These are phyloP conservation scores for Colletotrichum filicis DNA, from an alignment of 2,329 filamentous ascomycete genomes.

Conservation along the genomic window DNA sequence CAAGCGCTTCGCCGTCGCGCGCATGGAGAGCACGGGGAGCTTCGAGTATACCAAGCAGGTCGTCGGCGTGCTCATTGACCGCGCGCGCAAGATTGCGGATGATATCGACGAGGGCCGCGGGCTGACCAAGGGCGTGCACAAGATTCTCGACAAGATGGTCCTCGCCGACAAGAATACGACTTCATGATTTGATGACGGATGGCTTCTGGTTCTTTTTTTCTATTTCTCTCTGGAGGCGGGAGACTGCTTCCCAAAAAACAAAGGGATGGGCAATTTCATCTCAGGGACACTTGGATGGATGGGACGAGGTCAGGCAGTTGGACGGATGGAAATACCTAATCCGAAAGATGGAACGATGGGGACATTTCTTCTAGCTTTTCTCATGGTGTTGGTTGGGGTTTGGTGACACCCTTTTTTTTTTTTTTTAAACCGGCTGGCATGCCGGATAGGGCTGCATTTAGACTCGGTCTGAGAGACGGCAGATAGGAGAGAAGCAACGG, in stretches of 20 bases:
- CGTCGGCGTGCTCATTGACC: slow-evolving; percentile 69
- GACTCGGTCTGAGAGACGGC: background rate
- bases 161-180: slow-evolving; percentile 30
- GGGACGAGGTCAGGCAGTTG: background rate
- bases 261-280: background rate
- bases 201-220: background rate
- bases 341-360: background rate
- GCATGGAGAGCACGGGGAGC: slow-evolving; percentile 91
- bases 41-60: slow-evolving; percentile 86
- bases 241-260: background rate
- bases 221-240: background rate
- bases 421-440: background rate
- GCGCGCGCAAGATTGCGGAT: slow-evolving; percentile 71
- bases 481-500: background rate
- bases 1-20: slow-evolving; percentile 88
- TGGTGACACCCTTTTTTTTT: background rate
- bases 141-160: slow-evolving; percentile 76
- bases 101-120: slow-evolving; percentile 72
- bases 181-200: background rate
- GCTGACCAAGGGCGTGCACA: slow-evolving; percentile 67
- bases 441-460: background rate
- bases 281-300: background rate
- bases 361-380: background rate
- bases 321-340: background rate
- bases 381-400: background rate